Evolutionary conservation across 805 yeast genomes (phyloP), one percentile per base, ranked within the genome.

Genomic region (Hanseniaspora lindneri): DNA sequence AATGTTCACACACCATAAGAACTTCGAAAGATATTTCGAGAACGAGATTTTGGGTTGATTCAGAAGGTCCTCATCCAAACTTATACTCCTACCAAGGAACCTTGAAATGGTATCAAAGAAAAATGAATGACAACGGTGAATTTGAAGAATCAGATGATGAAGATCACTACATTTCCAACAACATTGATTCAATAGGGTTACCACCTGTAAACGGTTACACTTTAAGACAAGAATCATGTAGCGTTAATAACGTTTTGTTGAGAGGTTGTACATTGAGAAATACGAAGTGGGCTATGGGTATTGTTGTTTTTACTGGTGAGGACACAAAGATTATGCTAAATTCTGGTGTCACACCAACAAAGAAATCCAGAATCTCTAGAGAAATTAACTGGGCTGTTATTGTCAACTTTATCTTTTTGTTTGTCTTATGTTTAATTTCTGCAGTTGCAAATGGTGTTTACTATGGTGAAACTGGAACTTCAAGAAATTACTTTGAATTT

Each of bases 1-100:
- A 80, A 57, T 75, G 77, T 56, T 73, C 80, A 32, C 65, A 74
- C 14, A 68, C 65, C 29, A 68, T 75, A 14, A 66, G 70, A 52
- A 73, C 69, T 46, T 65, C 74, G 1, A 65, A 68, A 51, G 79
- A 76, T 55, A 58, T 74, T 34, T 67, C 72, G 6, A 68, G 70
- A 56, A 65, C 75, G 46, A 71, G 70, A 53, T 81, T 81, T 55
- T 75, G 80, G 74, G 65, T 83, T n/a, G 85, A 83, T 55, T 75
- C 83, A 66, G 92, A 83, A 65, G 89, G 87, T 7, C 94, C 94
- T 14, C 86, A 83, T 61, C 74, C 87, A 1, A 82, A 81, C 59
- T 66, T 83, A 54, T 83, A 83, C 61, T 72, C 79, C 36, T 83
- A 82, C 57, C 83, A 81, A 60, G 94, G 92, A 54, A 80, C 78